Evolutionary conservation across 768 basidiomycete species (phyloP).

Genomic region (Coprinellus aureogranulatus): DNA sequence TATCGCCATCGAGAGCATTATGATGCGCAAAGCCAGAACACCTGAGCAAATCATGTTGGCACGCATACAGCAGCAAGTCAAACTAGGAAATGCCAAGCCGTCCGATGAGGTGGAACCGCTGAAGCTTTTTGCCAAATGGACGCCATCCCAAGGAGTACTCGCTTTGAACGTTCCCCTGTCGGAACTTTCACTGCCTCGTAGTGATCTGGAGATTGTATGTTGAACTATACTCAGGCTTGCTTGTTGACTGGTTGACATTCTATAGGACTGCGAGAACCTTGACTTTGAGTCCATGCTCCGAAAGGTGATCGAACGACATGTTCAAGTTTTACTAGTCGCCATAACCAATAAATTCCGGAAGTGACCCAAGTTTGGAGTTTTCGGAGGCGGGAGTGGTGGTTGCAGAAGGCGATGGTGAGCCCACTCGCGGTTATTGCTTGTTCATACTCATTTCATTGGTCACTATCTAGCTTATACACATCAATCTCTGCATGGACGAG

Average conservation of each 20-base stretch:
- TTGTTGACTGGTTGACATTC: background rate
- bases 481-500: constrained; percentile 75
- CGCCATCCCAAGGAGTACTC: constrained; percentile 64
- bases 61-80: constrained; percentile 62
- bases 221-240: background rate
- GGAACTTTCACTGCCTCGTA: constrained; percentile 40
- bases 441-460: constrained; percentile 15
- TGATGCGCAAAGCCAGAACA: constrained; percentile 46
- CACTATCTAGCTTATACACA: constrained; percentile 61
- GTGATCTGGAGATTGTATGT: constrained; percentile 59
- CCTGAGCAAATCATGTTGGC: constrained; percentile 55
- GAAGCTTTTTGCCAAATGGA: constrained; percentile 73
- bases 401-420: constrained; percentile 54
- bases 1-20: constrained; percentile 63
- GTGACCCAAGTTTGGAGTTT: constrained; percentile 56
- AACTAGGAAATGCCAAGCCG: constrained; percentile 50
- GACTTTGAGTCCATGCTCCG: constrained; percentile 72
- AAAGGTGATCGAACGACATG: constrained; percentile 64
- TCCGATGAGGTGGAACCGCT: constrained; percentile 78
- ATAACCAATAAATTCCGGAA: constrained; percentile 57
- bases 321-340: constrained; percentile 54
- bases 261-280: constrained; percentile 61
- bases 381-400: constrained; percentile 58
- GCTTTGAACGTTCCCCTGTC: constrained; percentile 55
- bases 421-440: background rate